Conservation (phyloP, 1,284 basidiomycete genomes). For the Sanguinoderma infundibulare region DNA sequence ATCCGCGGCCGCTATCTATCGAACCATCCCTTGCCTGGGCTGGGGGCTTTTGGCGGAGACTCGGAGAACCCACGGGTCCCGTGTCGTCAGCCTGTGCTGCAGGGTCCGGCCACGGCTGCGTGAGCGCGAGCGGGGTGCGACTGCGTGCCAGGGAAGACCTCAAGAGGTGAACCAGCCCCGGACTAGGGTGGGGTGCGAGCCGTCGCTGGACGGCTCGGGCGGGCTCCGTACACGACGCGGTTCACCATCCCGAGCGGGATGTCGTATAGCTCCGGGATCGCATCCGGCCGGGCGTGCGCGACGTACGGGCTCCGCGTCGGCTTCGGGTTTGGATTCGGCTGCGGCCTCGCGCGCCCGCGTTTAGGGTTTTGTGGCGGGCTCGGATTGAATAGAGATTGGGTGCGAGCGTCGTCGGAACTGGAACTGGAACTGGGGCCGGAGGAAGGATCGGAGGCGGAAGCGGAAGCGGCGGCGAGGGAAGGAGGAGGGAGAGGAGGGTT, state of each 20-base stretch:
- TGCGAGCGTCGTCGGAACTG: not conserved
- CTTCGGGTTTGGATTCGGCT: not conserved
- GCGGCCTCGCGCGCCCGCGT: not conserved
- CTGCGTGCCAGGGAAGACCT: not conserved
- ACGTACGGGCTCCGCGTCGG: slow-evolving; percentile 45
- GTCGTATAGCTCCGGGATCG: slow-evolving; percentile 74
- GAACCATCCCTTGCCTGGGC: no score
- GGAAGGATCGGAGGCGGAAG: not conserved
- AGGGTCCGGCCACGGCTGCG: no score
- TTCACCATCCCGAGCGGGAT: slow-evolving; percentile 84
- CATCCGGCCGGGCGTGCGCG: slow-evolving; percentile 46
- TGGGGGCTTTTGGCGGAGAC: not conserved
- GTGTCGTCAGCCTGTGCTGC: no score
- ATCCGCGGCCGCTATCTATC: not conserved
- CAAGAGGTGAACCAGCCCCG: no score
- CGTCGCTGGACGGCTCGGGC: not conserved
- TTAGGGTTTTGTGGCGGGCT: not conserved
- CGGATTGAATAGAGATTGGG: not conserved
- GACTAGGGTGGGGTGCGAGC: not conserved
- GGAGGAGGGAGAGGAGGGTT: not conserved
- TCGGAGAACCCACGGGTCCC: not conserved
- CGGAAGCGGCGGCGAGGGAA: no score
- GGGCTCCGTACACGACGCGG: slow-evolving; percentile 43
- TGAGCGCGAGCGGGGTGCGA: not conserved
- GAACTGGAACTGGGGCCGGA: not conserved